Evolutionary conservation across 2,329 filamentous ascomycete genomes (phyloP).

Genomic region (Byssochlamys sp.): DNA sequence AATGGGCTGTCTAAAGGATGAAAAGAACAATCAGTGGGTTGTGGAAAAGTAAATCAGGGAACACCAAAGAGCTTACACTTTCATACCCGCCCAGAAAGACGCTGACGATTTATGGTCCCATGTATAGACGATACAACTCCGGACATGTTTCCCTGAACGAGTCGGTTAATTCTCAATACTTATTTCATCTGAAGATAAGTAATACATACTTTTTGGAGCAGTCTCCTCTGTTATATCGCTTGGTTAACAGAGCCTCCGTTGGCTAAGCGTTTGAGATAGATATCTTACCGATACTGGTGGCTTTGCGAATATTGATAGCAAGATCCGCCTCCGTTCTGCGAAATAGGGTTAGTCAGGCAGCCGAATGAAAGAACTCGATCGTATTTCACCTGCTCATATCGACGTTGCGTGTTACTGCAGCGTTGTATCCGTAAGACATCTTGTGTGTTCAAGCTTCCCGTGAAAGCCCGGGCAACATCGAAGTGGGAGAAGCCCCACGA

Average conservation of each 20-base stretch:
- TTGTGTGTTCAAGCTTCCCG: neutral
- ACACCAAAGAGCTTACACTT: conserved; percentile 59
- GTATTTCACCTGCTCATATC: conserved; percentile 51
- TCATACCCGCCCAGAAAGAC: conserved; percentile 96
- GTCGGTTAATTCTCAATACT: neutral
- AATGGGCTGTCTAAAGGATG: conserved; percentile 67
- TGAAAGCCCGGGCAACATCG: neutral
- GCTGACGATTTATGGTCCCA: conserved; percentile 96
- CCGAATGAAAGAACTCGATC: neutral
- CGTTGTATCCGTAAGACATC: neutral
- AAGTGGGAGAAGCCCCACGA: neutral
- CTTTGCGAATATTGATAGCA: conserved; percentile 58
- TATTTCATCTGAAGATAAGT: conserved; percentile 1
- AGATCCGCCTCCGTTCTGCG: conserved; percentile 53
- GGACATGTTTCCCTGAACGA: conserved; percentile 72
- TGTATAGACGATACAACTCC: conserved; percentile 94
- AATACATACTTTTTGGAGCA: conserved; percentile 52
- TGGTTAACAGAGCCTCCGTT: conserved; percentile 9
- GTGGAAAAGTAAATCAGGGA: conserved; percentile 2
- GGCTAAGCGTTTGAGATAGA: neutral
- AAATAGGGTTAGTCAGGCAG: neutral
- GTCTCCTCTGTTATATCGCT: conserved; percentile 45
- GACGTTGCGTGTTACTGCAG: conserved; percentile 17
- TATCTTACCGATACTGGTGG: conserved; percentile 50
- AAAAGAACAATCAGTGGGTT: neutral